Evolutionary conservation across 139 green algal genomes (phyloP).

Genomic region (Prasinococcaceae sp.): DNA sequence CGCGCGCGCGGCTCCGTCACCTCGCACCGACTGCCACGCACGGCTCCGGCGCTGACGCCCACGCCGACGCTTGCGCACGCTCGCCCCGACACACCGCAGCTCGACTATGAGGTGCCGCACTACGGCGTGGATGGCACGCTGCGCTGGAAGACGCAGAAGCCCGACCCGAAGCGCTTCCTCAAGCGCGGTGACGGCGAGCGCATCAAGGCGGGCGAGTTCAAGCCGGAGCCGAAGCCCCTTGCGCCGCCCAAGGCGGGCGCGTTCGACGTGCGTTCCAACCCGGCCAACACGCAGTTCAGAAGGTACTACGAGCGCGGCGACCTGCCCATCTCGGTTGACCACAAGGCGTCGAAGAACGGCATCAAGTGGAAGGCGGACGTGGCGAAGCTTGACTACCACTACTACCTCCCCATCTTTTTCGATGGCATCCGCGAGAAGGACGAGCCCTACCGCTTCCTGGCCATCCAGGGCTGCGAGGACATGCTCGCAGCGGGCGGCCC

Average conservation of each 20-base stretch:
- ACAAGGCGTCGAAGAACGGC: slow-evolving; percentile 56
- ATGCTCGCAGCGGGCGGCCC: slow-evolving; percentile 48
- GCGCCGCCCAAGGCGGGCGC: slow-evolving; percentile 26
- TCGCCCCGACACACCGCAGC: too few species aligned
- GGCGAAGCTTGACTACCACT: slow-evolving; percentile 66
- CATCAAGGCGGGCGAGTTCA: slow-evolving; percentile 14
- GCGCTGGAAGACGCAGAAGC: slow-evolving; percentile 19
- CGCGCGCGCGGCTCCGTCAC: too few species aligned
- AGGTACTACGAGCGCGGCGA: slow-evolving; percentile 68
- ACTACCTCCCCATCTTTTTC: slow-evolving; percentile 83
- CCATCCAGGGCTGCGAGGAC: slow-evolving; percentile 55
- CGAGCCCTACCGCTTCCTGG: slow-evolving; percentile 72
- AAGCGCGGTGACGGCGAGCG: slow-evolving; percentile 43
- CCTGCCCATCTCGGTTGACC: slow-evolving; percentile 62
- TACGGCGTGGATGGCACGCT: background rate
- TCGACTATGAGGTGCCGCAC: too few species aligned
- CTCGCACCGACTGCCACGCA: too few species aligned
- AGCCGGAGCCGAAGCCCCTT: background rate
- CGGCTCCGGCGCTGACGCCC: too few species aligned
- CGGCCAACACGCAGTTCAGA: slow-evolving; percentile 45
- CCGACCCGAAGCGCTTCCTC: slow-evolving; percentile 37
- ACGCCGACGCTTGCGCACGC: too few species aligned
- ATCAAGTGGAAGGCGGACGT: slow-evolving; percentile 72
- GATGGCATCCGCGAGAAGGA: slow-evolving; percentile 71
- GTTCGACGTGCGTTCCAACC: slow-evolving; percentile 37